A percentile compares a stretch with the other conserved stretches of the same genome.
Evolutionary conservation across 768 basidiomycete genomes (phyloP).

Genomic region (Austroboletus eburneus): DNA sequence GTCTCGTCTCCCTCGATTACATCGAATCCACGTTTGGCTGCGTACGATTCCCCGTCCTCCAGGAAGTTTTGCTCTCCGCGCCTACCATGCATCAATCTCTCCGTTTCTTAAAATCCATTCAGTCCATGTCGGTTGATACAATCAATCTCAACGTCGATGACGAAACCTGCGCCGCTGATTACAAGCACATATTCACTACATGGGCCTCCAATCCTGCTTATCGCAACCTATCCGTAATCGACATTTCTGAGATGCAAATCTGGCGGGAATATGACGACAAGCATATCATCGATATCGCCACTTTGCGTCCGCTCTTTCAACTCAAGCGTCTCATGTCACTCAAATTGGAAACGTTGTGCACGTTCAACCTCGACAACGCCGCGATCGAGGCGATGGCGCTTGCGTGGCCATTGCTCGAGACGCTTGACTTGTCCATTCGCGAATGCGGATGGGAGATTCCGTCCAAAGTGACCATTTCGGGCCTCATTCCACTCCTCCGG

Average conservation of each 20-base stretch:
- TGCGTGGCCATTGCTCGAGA: slow-evolving; percentile 28
- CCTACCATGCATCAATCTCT: slow-evolving; percentile 22
- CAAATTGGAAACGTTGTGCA: slow-evolving; percentile 29
- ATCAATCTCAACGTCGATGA: slow-evolving; percentile 31
- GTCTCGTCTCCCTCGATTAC: slow-evolving; percentile 19
- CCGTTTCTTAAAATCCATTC: slow-evolving; percentile 24
- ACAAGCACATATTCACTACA: slow-evolving; percentile 18
- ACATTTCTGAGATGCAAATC: slow-evolving; percentile 29
- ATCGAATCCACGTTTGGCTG: slow-evolving; percentile 14
- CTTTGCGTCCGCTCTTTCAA: slow-evolving; percentile 23
- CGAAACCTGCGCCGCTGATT: slow-evolving; percentile 26
- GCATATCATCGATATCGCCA: slow-evolving; percentile 24
- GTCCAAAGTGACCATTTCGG: slow-evolving; percentile 23
- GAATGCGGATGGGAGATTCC: slow-evolving; percentile 31
- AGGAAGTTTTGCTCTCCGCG: slow-evolving; percentile 20
- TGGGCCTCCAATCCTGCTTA: slow-evolving; percentile 24
- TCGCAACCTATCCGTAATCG: slow-evolving; percentile 22
- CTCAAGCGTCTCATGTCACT: slow-evolving; percentile 19
- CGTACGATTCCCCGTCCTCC: slow-evolving; percentile 19
- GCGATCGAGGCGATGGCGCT: slow-evolving; percentile 22
- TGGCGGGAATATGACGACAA: slow-evolving; percentile 29
- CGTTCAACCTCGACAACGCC: slow-evolving; percentile 21
- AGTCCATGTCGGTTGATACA: slow-evolving; percentile 26
- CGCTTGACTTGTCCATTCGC: slow-evolving; percentile 24
- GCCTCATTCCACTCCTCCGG: slow-evolving; percentile 19